Percentiles rank a stretch among this genome's conserved stretches.
These are phyloP conservation scores for Fusarium graminum DNA, from an alignment of 2,329 filamentous ascomycete species.

Conservation along the genomic window DNA sequence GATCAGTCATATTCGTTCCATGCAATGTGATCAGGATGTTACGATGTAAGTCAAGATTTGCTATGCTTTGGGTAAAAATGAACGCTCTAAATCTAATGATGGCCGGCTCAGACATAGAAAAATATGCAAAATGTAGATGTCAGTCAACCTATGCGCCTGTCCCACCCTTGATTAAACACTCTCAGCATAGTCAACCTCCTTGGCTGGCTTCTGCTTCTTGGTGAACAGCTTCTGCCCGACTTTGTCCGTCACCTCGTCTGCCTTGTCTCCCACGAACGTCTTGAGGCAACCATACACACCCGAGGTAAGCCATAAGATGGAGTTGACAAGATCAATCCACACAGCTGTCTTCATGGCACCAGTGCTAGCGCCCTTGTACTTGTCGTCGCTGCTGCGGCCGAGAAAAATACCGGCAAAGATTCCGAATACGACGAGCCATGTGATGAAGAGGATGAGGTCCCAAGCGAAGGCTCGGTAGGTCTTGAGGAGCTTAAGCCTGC, in stretches of 20 bases:
- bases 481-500: constrained; percentile 53
- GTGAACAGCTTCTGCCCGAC: constrained; percentile 56
- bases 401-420: constrained; percentile 81
- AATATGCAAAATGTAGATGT: constrained; percentile 4
- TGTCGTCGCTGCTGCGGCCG: constrained; percentile 65
- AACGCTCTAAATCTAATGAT: constrained; percentile 11
- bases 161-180: constrained; percentile 46
- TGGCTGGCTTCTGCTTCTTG: constrained; percentile 50
- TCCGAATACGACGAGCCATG: constrained; percentile 77
- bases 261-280: constrained; percentile 58
- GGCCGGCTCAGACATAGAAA: constrained; percentile 34
- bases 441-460: constrained; percentile 59
- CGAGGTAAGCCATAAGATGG: constrained; percentile 73
- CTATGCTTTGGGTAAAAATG: constrained; percentile 2
- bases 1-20: not conserved
- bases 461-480: constrained; percentile 61
- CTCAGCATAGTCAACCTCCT: constrained; percentile 48
- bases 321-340: constrained; percentile 77
- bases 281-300: constrained; percentile 58
- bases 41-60: not conserved
- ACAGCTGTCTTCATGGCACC: constrained; percentile 76
- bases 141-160: not conserved
- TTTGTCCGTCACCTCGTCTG: constrained; percentile 55
- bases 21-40: not conserved
- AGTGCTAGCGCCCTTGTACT: constrained; percentile 60